phyloP scores from a whole-genome alignment of 495 filamentous ascomycete genomes.

The Penicillium nucicola region DNA sequence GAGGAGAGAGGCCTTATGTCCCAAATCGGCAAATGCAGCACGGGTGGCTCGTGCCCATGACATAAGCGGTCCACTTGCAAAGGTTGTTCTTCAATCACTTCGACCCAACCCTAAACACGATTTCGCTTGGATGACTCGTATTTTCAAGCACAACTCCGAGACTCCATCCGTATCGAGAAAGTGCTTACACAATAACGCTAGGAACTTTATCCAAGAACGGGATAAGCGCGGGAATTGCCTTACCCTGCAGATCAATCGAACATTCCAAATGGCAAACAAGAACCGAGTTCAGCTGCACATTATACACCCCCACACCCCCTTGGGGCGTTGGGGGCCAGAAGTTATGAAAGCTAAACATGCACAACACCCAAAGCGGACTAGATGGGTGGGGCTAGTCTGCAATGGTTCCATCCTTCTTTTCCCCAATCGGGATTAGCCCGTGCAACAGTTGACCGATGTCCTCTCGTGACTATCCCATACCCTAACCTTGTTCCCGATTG shows the following conservation, averaged over 20 bases:
- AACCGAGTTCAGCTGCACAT: too few relatives aligned
- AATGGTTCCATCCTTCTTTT: conserved; percentile 11
- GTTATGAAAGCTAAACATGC: too few relatives aligned
- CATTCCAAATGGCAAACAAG: too few relatives aligned
- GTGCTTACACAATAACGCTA: neutral
- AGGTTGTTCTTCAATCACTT: too few relatives aligned
- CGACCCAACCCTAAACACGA: too few relatives aligned
- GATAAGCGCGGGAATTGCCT: neutral
- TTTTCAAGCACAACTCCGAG: neutral
- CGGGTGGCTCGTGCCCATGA: conserved; percentile 7
- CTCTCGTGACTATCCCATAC: neutral
- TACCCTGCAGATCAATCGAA: too few relatives aligned
- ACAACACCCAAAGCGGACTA: neutral
- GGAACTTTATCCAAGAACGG: neutral
- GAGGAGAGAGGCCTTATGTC: conserved; percentile 1
- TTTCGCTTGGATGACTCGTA: neutral
- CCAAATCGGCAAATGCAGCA: conserved; percentile 20
- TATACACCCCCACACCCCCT: too few relatives aligned
- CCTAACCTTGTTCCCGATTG: neutral
- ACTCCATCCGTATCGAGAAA: neutral
- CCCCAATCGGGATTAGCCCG: conserved; percentile 14
- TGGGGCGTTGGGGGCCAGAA: too few relatives aligned
- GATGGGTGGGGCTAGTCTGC: neutral
- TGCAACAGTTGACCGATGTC: neutral
- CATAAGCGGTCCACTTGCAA: conserved; percentile 4